Evolutionary conservation across 2,329 filamentous ascomycete species (phyloP), one percentile per base, ranked within the genome.

Genomic region (Stemphylium lycopersici): DNA sequence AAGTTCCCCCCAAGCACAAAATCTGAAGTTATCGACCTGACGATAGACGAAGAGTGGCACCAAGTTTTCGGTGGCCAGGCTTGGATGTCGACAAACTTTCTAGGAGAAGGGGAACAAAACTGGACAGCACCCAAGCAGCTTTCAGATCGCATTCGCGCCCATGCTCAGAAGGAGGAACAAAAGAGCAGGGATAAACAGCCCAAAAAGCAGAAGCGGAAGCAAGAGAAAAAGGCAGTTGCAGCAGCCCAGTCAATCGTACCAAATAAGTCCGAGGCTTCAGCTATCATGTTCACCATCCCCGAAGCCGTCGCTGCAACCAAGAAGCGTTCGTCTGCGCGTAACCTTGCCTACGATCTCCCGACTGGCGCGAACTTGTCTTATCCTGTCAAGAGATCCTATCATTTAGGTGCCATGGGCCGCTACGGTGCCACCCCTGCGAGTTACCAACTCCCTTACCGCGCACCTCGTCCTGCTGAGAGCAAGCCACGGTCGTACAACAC

Each of bases 391-490:
- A 38, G 48, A 3, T 59, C 47, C 2, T 63, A 64, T 20, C 51
- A 58, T 45, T 16, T 64, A 12, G 62, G 59, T 3, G 53, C 53
- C 16, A 51, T 55, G 29, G 59, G 59, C 4, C 55, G 59, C 13
- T 63, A 62, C 32, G 45, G 29, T 20, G 43, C 51, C 13, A 16
- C 40, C 16, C 3, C 3, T 20, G 20, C 16, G 20, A 13, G 2
- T 24, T 18, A 22, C 20, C 13, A 12, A 13, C 33, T 16, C 18
- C 33, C 16, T 29, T 29, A 29, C 26, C 26, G 26, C 26, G 8
- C 26, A 29, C 26, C 26, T 29, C 26, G 7, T 29, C 3, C 8
- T 29, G 26, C 26, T 29, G 11, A 29, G 26, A 29, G 26, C 10
- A 29, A 29, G 11, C 26, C 26, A 29, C 6, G 26, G 26, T 29